Conservation (phyloP, 2,329 filamentous ascomycete genomes). For the Alternaria rosae region DNA sequence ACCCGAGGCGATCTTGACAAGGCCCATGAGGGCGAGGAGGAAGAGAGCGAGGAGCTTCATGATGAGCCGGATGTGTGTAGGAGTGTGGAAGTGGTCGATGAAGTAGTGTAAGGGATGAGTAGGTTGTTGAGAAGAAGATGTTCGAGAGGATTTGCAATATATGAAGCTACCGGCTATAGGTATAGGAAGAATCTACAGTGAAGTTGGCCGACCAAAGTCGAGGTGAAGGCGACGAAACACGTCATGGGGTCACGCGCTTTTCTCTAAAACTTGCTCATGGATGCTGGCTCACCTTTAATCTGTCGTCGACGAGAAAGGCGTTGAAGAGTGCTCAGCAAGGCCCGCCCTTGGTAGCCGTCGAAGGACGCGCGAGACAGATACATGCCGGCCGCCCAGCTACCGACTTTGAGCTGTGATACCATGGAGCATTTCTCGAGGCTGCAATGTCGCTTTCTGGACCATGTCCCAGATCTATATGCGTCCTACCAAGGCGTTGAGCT, state of each 20-base stretch:
- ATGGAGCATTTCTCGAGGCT: neutral
- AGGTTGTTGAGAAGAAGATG: neutral
- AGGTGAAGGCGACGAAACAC: neutral
- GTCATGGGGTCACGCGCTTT: neutral
- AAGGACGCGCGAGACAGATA: neutral
- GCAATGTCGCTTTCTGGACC: neutral
- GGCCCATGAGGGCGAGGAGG: neutral
- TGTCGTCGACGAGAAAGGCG: neutral
- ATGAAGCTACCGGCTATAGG: neutral
- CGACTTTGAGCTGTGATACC: neutral
- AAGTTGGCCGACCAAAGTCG: neutral
- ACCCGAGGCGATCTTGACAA: neutral
- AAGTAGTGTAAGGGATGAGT: neutral
- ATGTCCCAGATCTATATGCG: neutral
- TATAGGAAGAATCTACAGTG: neutral
- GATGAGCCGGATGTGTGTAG: neutral
- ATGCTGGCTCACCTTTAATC: rapidly evolving
- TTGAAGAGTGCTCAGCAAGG: neutral
- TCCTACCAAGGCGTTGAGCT: neutral
- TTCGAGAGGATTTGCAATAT: neutral
- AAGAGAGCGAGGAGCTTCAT: neutral
- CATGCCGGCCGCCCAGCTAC: neutral
- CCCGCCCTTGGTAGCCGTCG: neutral
- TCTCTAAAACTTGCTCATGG: neutral
- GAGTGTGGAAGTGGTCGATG: neutral